Percentiles rank a stretch among this genome's conserved stretches.
Conservation (phyloP, 306 rosid species). For the Gynostemma pentaphyllum region DNA sequence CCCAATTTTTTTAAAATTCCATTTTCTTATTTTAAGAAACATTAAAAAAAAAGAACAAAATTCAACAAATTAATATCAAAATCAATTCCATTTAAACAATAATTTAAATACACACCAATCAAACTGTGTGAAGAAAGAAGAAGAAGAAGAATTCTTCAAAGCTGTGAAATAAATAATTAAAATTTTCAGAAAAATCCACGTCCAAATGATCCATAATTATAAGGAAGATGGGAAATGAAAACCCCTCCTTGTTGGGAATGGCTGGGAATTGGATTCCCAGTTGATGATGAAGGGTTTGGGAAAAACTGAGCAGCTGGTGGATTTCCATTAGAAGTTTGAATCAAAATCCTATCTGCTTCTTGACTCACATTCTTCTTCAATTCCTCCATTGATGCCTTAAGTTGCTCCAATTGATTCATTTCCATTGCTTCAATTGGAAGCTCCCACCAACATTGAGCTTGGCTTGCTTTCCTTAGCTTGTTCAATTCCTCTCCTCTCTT, state of each 20-base stretch:
- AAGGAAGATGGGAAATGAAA: slow-evolving; percentile 8
- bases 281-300: neutral
- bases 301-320: neutral
- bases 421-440: slow-evolving; percentile 15
- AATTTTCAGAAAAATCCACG: slow-evolving; percentile 20
- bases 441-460: slow-evolving; percentile 19
- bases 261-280: too few species aligned
- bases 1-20: too few species aligned
- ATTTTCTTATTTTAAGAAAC: too few species aligned
- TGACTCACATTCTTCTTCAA: slow-evolving; percentile 24
- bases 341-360: slow-evolving; percentile 22
- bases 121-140: too few species aligned
- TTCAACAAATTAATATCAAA: too few species aligned
- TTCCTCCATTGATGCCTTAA: slow-evolving; percentile 16
- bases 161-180: too few species aligned
- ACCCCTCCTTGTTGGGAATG: neutral
- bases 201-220: slow-evolving; percentile 12
- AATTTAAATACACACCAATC: too few species aligned
- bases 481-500: slow-evolving; percentile 17
- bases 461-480: slow-evolving; percentile 2
- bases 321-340: slow-evolving; percentile 14
- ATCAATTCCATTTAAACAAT: too few species aligned
- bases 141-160: too few species aligned
- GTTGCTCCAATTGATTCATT: slow-evolving; percentile 12
- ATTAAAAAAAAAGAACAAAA: too few species aligned